Base-by-base conservation (phyloP, 2,329 filamentous ascomycete species). In the Fusarium tuaranense region DNA sequence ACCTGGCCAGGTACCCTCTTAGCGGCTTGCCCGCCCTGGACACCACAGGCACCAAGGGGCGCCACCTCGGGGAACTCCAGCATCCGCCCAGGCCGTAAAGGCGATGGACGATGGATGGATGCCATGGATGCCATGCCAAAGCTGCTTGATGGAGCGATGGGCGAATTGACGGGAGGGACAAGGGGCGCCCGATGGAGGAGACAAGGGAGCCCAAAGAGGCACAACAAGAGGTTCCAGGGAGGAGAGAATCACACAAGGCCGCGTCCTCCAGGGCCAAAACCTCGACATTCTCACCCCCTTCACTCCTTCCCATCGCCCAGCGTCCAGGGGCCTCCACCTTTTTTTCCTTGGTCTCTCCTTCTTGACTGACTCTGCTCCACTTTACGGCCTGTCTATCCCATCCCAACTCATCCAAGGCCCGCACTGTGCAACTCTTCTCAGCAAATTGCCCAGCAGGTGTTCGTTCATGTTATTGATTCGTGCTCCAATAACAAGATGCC, bases 21-120 rank as follows among this genome's bases (percentile, higher is more conserved):
- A 39, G 63, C 44, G 63, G 51, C 20, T 38, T 64, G 60, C 65
- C 67, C 64, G 69, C 61, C 72, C 71, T 75, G 61, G 66, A 70
- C 48, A 65, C 32, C 22, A 53, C 55, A 67, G 64, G 64, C 60
- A 53, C 65, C 69, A 74, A 72, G 72, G 63, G 72, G 69, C 62
- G 72, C 72, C 72, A 74, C 72, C 68, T 75, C 61, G 67, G 72
- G 34, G 51, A 68, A 75, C 69, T 70, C 72, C 55, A 73, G 63
- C 55, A 59, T 27, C 51, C 75, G 70, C 72, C 68, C 69, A 70
- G 63, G 53, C 64, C 63, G 60, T 27, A 46, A 74, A 64, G 10
- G 66, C 44, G 22, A 34, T 27, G 59, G 36, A n/a, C n/a, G 61
- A 55, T 64, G 60, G 60, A 63, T 27, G 41, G 30, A 46, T 32